Percentiles rank a stretch among this genome's conserved stretches.
Conservation (phyloP, 108 stramenopile genomes). For the Craspedostauros australis region DNA sequence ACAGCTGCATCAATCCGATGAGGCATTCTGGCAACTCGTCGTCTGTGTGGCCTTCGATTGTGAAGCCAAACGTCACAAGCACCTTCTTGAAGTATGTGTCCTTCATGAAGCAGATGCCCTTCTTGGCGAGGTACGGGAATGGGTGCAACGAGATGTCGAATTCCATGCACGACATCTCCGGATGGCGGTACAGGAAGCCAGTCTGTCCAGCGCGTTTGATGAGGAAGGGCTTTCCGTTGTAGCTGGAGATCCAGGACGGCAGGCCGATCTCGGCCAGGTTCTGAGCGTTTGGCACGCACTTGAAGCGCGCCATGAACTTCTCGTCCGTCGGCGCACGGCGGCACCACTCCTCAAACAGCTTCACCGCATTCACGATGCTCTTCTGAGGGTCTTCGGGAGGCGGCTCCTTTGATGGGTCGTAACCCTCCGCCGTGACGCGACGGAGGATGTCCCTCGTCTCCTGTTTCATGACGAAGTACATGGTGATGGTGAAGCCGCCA, state of each 20-base stretch:
- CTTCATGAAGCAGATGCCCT: slow-evolving; percentile 74
- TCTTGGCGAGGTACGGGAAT: slow-evolving; percentile 78
- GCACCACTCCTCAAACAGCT: slow-evolving; percentile 78
- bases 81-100: slow-evolving; percentile 63
- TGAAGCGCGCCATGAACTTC: slow-evolving; percentile 68
- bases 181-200: slow-evolving; percentile 66
- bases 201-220: slow-evolving; percentile 77
- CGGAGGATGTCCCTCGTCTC: slow-evolving; percentile 67
- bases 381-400: slow-evolving; percentile 38
- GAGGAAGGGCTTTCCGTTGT: slow-evolving; percentile 77
- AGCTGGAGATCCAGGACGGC: slow-evolving; percentile 75
- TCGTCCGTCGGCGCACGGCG: slow-evolving; percentile 62
- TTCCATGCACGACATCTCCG: slow-evolving; percentile 64
- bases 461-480: slow-evolving; percentile 72
- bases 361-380: slow-evolving; percentile 61
- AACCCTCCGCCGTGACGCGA: slow-evolving; percentile 66
- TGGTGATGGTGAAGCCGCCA: slow-evolving; percentile 59
- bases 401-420: slow-evolving; percentile 50
- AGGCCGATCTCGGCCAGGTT: slow-evolving; percentile 73
- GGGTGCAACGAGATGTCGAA: slow-evolving; percentile 80
- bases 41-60: slow-evolving; percentile 73
- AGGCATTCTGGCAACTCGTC: slow-evolving; percentile 78
- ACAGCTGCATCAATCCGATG: slow-evolving; percentile 63
- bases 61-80: slow-evolving; percentile 64
- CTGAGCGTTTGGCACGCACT: slow-evolving; percentile 52